Evolutionary conservation across 139 green algal species (phyloP), one percentile per base, ranked within the genome.

Genomic region (Chlorella sp.): DNA sequence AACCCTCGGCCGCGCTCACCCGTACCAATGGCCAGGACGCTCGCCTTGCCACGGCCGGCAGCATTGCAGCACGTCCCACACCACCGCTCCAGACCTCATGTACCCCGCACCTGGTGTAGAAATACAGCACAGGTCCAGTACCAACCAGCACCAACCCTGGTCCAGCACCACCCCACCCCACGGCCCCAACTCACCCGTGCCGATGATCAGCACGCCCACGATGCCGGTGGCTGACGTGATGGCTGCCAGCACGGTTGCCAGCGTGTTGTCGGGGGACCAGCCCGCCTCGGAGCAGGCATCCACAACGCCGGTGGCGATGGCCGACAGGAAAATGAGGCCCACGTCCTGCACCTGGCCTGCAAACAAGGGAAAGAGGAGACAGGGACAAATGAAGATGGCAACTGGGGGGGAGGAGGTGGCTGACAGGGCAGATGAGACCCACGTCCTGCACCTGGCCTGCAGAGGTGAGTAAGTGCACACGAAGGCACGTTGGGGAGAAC

Each of bases 281-380:
- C 88, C 91, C 26, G 89, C 64, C 21, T 89, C 86, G 16, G 11
- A 0, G 60, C 78, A 89, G 2, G 81, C 89, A 0, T 81, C n/a
- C 30, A 88, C 92, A 3, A 90, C 64, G 11, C 88, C 73, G 0
- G 92, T 94, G 53, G 96, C 94, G 90, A 98, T 97, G 18, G 95
- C 90, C 11, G 90, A 95, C 89, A 98, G 90, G 82, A 98, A 97
- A 71, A 98, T 97, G 26, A 98, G 92, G 22, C 96, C 96, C 18
- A 97, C 95, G 78, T 97, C 92, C 61, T 95, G 92, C 71, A 94
- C 91, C 81, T 91, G 91, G 0, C 77, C 60, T 84, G 78, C 28
- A 28, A 1, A 36, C 21, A 37, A 76, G 28, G 22, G 68, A 11
- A 68, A 18, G 60, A 68, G 60, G 21, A 28, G 64, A 14, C 19